Evolutionary conservation across 305 asterid species (phyloP).

Genomic region (Lippia alba): DNA sequence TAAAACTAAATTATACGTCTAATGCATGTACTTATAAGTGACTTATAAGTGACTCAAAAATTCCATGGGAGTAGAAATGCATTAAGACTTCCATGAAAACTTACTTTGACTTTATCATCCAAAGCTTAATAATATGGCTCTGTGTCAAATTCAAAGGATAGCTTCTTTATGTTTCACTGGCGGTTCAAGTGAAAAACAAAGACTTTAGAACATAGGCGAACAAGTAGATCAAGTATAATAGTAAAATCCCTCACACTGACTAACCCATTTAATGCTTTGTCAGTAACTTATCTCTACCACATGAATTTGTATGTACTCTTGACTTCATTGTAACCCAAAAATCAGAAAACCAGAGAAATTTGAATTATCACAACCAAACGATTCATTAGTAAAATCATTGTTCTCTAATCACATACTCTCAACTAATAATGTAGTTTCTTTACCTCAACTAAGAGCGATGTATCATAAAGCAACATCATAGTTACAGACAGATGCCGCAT

Average conservation of each 20-base stretch:
- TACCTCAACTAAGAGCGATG: slow-evolving; percentile 6
- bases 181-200: slow-evolving; percentile 25
- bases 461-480: slow-evolving; percentile 7
- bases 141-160: slow-evolving; percentile 86
- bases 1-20: no score
- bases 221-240: neutral
- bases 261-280: slow-evolving; percentile 1
- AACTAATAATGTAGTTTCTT: neutral
- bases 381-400: neutral
- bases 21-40: no score
- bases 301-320: slow-evolving; percentile 1
- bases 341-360: neutral
- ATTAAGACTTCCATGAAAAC: slow-evolving; percentile 14
- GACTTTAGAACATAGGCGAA: slow-evolving; percentile 23
- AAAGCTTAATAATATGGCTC: slow-evolving; percentile 89
- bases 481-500: neutral
- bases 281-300: slow-evolving; percentile 9
- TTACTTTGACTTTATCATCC: slow-evolving; percentile 71
- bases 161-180: slow-evolving; percentile 87
- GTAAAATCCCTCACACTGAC: slow-evolving; percentile 23
- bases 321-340: neutral
- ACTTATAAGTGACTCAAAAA: slow-evolving; percentile 14
- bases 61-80: neutral
- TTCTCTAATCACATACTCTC: slow-evolving; percentile 15
- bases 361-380: slow-evolving; percentile 1